phyloP scores from a whole-genome alignment of 768 basidiomycete genomes.

The Trametes sanguinea region DNA sequence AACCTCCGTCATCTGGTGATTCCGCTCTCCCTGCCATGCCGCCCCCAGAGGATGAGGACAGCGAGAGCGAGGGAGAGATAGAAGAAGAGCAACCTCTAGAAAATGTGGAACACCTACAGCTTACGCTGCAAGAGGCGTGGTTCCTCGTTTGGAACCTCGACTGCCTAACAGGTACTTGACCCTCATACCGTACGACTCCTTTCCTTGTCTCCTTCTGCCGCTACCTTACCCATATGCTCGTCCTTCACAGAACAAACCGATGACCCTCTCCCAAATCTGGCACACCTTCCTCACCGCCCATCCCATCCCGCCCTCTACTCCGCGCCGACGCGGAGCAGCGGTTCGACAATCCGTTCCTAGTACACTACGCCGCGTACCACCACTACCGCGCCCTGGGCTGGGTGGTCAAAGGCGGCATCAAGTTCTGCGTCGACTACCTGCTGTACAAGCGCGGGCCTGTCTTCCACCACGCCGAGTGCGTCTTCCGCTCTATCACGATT shows the following conservation, averaged over 20 bases:
- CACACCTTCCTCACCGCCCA: constrained; percentile 60
- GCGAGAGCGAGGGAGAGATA: constrained; percentile 37
- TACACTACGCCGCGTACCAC: constrained; percentile 89
- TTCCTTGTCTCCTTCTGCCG: background rate
- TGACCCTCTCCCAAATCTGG: constrained; percentile 65
- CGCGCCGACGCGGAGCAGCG: constrained; percentile 35
- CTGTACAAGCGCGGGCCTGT: constrained; percentile 94
- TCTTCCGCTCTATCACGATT: constrained; percentile 9
- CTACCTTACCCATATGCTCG: background rate
- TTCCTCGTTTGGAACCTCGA: constrained; percentile 85
- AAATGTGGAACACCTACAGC: constrained; percentile 87
- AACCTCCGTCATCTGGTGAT: constrained; percentile 41
- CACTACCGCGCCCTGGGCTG: constrained; percentile 96
- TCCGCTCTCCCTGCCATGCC: constrained; percentile 19
- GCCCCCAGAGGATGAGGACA: constrained; percentile 35
- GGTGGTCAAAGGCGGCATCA: constrained; percentile 95
- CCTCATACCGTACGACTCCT: constrained; percentile 54
- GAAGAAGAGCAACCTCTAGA: constrained; percentile 57
- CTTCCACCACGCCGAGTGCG: constrained; percentile 94
- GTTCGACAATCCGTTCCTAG: constrained; percentile 90
- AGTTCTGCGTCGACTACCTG: constrained; percentile 95
- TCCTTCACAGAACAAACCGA: constrained; percentile 47
- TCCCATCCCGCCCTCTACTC: constrained; percentile 40
- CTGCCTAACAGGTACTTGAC: constrained; percentile 71
- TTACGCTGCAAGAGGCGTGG: constrained; percentile 87